Conservation (phyloP, 202 grass and related monocot species). For the Eragrostis tef region DNA sequence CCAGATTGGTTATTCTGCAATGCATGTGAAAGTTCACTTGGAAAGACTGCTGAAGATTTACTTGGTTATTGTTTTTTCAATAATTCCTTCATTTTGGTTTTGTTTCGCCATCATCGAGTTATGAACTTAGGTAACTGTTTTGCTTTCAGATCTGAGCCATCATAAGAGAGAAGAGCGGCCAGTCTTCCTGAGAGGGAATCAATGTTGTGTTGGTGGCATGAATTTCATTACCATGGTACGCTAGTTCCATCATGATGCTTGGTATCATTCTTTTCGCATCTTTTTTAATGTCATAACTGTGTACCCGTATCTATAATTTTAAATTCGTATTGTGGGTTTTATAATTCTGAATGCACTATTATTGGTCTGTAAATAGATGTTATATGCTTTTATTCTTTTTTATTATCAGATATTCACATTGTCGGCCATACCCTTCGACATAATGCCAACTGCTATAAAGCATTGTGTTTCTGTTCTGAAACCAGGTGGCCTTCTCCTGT, state of each 20-base stretch:
- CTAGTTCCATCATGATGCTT: neutral
- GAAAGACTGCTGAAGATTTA: constrained; percentile 38
- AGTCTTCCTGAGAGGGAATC: constrained; percentile 49
- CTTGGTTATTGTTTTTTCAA: constrained; percentile 49
- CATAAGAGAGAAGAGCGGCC: constrained; percentile 40
- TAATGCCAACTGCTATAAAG: constrained; percentile 59
- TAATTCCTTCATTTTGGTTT: constrained; percentile 32
- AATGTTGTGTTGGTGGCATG: constrained; percentile 72
- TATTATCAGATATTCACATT: constrained; percentile 85
- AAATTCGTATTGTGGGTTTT: neutral
- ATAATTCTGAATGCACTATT: constrained; percentile 4
- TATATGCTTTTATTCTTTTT: constrained; percentile 26
- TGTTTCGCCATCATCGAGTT: constrained; percentile 17
- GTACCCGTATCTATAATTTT: neutral
- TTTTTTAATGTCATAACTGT: neutral
- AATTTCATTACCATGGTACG: constrained; percentile 87
- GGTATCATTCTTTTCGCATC: neutral
- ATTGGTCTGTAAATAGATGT: constrained; percentile 15
- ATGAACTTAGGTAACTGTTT: constrained; percentile 16
- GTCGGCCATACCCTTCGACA: constrained; percentile 76
- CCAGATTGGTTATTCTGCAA: constrained; percentile 88
- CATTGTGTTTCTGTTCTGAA: constrained; percentile 77
- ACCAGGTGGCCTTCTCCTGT: constrained; percentile 80
- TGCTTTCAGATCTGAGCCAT: constrained; percentile 56
- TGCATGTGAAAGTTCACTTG: constrained; percentile 59